Base-by-base conservation (phyloP, 2,329 filamentous ascomycete species). In the Pestalotiopsis sp. region DNA sequence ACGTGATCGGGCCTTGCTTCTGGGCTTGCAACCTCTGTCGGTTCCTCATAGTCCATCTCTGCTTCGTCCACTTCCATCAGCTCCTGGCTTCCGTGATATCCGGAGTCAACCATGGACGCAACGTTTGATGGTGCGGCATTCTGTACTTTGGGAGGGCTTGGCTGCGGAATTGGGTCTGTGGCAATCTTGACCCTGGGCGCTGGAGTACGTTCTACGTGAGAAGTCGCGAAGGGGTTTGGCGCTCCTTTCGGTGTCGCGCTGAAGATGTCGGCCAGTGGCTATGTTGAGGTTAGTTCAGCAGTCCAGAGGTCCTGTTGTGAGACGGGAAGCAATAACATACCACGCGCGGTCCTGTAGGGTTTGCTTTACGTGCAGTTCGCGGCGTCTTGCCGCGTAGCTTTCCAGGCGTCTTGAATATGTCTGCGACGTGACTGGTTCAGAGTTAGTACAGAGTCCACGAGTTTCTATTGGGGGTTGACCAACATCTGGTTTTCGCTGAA, bases 341-440 rank as follows among this genome's bases (percentile, higher is more conserved):
- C 71, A 90, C 87, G 74, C 92, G 88, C 39, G 84, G 79, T 77
- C 92, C 90, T 31, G 81, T 79, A 11, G 83, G 81, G 74, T 87
- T 85, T 63, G 80, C 81, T 77, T 92, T 94, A 67, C 90, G 88
- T 41, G 83, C 84, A 20, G 92, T 94, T 70, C 91, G 87, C 57
- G 93, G 93, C 36, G 93, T 95, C 82, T 94, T 95, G 67, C 91
- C 93, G 72, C 93, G 90, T 78, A 96, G 81, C 78, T 94, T 95
- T 68, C 93, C 93, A 3, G 93, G 93, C 49, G 93, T 96, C 78
- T 98, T 99, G 84, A 98, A 98, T n/a, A 97, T 91, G 75, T 98
- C 95, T 71, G 93, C 89, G 69, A 98, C 91, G 78, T 95, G 95
- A 71, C 96, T 98, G 75, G 31, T 7, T 13, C 39, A 12, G 45